These are phyloP conservation scores for Cornus controversa DNA, from an alignment of 148 eudicot species.

Conservation along the genomic window DNA sequence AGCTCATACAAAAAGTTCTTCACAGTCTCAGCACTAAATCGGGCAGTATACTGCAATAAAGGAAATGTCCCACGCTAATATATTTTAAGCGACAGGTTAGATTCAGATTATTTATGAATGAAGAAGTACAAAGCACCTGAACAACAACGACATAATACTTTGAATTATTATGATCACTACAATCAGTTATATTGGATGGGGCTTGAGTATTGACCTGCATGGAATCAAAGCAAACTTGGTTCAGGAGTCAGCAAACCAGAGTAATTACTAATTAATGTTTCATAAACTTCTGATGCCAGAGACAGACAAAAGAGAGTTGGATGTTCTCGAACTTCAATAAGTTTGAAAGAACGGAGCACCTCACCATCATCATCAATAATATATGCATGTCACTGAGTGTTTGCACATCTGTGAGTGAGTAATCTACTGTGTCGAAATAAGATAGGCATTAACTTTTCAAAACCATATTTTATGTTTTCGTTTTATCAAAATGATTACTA, in stretches of 20 bases:
- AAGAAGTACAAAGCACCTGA: slow-evolving; percentile 53
- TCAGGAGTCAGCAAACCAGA: neutral
- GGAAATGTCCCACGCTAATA: neutral
- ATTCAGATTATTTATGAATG: slow-evolving; percentile 1
- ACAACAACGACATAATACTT: slow-evolving; percentile 93
- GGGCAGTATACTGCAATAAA: slow-evolving; percentile 77
- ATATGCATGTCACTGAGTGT: neutral
- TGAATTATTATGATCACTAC: slow-evolving; percentile 75
- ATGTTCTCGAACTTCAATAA: slow-evolving; percentile 2
- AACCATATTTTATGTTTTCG: neutral
- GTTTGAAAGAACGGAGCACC: neutral
- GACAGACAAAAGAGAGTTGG: slow-evolving; percentile 1
- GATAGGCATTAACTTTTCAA: neutral
- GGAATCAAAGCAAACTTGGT: slow-evolving; percentile 1
- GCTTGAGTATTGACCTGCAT: slow-evolving; percentile 94
- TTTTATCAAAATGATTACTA: neutral
- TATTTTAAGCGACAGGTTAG: neutral
- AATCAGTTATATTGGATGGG: slow-evolving; percentile 69
- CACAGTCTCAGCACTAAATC: slow-evolving; percentile 89
- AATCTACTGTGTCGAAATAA: neutral
- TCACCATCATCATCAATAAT: neutral
- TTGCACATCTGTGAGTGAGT: neutral
- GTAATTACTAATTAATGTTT: neutral
- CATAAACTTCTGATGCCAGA: neutral
- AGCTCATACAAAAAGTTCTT: slow-evolving; percentile 79